A percentile compares a stretch with the other conserved stretches of the same genome.
Evolutionary conservation across 371 early-diverging fungal species (phyloP).

Genomic region (Saksenaea vasiformis): DNA sequence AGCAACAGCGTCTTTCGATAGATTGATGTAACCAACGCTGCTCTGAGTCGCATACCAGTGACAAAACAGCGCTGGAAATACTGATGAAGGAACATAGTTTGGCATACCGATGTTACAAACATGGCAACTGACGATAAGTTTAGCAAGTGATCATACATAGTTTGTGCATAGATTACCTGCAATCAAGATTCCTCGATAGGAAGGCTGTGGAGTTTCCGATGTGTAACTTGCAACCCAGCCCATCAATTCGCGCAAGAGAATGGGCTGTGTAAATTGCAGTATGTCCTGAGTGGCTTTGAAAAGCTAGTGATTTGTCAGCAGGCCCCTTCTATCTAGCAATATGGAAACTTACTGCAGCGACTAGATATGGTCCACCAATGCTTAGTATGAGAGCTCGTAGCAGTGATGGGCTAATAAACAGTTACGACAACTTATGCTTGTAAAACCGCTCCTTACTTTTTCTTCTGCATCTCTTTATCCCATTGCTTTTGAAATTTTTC

Average conservation of each 20-base stretch:
- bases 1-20: conserved; percentile 86
- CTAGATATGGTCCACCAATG: conserved; percentile 71
- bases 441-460: conserved; percentile 37
- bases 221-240: conserved; percentile 67
- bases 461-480: conserved; percentile 64
- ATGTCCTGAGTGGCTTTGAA: conserved; percentile 84
- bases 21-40: conserved; percentile 84
- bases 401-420: conserved; percentile 66
- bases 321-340: background rate
- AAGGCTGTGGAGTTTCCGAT: conserved; percentile 53
- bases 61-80: conserved; percentile 83
- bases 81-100: conserved; percentile 89
- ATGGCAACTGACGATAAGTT: conserved; percentile 55
- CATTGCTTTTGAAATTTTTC: conserved; percentile 69
- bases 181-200: conserved; percentile 66
- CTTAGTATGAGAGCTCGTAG: conserved; percentile 62
- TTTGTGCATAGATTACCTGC: conserved; percentile 32
- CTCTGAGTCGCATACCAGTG: conserved; percentile 81
- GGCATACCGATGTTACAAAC: conserved; percentile 79
- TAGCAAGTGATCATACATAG: background rate
- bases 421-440: background rate
- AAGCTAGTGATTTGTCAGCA: conserved; percentile 35
- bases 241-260: conserved; percentile 74
- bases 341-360: conserved; percentile 54
- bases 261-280: conserved; percentile 86